A percentile compares a stretch with the other conserved stretches of the same genome.
phyloP scores from a whole-genome alignment of 2,329 filamentous ascomycete genomes.

The Achaetomium macrosporum region DNA sequence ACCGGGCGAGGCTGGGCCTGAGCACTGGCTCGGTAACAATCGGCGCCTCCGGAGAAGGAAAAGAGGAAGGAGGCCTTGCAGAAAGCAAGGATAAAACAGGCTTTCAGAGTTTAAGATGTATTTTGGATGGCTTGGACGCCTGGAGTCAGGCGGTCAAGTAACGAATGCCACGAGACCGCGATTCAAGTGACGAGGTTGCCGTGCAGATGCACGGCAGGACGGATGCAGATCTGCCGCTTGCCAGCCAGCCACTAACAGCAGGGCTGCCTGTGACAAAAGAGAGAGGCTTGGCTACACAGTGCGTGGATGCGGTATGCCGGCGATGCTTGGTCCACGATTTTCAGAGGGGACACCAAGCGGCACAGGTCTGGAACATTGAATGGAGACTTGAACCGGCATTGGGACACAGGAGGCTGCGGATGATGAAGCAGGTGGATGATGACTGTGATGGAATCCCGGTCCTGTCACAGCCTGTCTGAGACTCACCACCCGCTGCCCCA shows the following conservation, averaged over 20 bases:
- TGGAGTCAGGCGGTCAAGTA: conserved; percentile 25
- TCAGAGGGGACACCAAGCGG: neutral
- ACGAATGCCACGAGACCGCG: conserved; percentile 28
- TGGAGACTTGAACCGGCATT: neutral
- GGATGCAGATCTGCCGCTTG: neutral
- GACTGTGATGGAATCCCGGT: neutral
- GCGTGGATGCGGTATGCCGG: no score
- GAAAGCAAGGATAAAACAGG: neutral
- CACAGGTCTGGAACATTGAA: neutral
- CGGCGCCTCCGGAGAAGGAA: neutral
- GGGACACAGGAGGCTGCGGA: neutral
- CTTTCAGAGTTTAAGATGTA: neutral
- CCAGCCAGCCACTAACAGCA: neutral
- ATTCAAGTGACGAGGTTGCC: conserved; percentile 2
- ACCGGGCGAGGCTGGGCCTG: neutral
- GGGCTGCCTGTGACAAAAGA: conserved; percentile 2
- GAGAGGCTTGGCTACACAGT: neutral
- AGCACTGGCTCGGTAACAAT: conserved; percentile 1
- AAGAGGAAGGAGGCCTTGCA: neutral
- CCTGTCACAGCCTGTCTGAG: no score
- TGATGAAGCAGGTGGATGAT: neutral
- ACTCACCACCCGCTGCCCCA: no score
- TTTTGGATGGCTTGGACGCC: neutral
- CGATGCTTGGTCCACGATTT: neutral
- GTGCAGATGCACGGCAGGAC: neutral